Conservation (phyloP, 1,284 basidiomycete species). For the Rhodotorula sp. region DNA sequence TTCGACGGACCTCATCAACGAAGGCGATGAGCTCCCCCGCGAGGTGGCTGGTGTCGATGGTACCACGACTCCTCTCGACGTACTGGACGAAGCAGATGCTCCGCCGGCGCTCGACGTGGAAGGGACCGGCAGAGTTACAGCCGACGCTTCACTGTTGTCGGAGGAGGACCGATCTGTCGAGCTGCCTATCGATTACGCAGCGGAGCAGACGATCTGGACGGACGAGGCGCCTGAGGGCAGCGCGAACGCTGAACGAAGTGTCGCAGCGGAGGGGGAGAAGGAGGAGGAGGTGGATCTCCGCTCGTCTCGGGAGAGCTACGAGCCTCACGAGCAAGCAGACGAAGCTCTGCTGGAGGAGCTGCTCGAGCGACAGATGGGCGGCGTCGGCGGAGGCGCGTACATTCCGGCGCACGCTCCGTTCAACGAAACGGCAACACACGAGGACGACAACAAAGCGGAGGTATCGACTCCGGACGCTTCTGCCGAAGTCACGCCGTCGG, state of each 20-base stretch:
- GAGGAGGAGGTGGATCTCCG: not conserved
- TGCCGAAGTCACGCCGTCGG: too few species aligned
- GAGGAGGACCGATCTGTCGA: not conserved
- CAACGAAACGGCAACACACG: not conserved
- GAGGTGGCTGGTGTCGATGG: not conserved
- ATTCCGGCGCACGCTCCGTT: not conserved
- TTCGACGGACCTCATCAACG: not conserved
- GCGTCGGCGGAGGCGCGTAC: not conserved
- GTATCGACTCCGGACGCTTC: not conserved
- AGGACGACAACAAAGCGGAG: not conserved
- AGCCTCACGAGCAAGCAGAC: not conserved
- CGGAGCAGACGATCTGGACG: slow-evolving; percentile 10
- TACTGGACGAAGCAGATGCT: not conserved
- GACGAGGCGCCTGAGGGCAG: not conserved
- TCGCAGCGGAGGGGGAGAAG: not conserved
- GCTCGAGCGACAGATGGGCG: slow-evolving; percentile 7
- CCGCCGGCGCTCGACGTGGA: not conserved
- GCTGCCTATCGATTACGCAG: slow-evolving; percentile 10
- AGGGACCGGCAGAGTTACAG: not conserved
- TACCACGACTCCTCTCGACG: not conserved
- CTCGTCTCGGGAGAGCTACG: too few species aligned
- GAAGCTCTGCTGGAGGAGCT: slow-evolving; percentile 7
- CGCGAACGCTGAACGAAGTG: too few species aligned
- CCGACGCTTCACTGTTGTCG: not conserved
- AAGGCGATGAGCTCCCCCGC: not conserved